These are phyloP conservation scores for Bretschneidera sinensis DNA, from an alignment of 345 rosid genomes.

Conservation along the genomic window DNA sequence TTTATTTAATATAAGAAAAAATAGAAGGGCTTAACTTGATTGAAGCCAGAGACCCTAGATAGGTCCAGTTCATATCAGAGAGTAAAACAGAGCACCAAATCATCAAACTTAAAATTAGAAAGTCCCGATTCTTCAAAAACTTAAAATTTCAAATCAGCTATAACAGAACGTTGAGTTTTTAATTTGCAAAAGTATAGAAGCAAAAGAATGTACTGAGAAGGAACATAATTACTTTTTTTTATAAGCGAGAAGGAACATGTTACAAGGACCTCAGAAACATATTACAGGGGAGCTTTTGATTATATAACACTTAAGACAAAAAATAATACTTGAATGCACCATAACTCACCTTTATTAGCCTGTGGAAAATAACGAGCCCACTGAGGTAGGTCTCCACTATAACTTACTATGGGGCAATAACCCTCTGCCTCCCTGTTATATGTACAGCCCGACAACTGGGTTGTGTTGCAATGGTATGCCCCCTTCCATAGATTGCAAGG, in stretches of 20 bases:
- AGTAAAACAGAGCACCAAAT: neutral
- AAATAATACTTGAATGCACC: neutral
- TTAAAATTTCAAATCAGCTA: neutral
- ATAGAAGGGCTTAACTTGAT: too few species aligned
- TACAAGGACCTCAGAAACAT: constrained; percentile 1
- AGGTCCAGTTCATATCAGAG: neutral
- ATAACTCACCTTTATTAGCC: constrained; percentile 75
- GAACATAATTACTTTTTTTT: neutral
- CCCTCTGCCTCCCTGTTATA: constrained; percentile 99
- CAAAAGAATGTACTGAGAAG: neutral
- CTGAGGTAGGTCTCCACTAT: constrained; percentile 86
- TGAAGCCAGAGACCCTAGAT: too few species aligned
- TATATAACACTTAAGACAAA: neutral
- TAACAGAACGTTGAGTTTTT: neutral
- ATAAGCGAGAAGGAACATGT: neutral
- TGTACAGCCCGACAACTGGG: constrained; percentile 94
- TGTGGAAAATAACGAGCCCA: constrained; percentile 99
- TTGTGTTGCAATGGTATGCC: constrained; percentile 88
- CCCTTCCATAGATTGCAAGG: constrained; percentile 98
- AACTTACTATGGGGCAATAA: constrained; percentile 92
- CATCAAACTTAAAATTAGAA: too few species aligned
- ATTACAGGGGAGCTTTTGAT: neutral
- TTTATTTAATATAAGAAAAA: too few species aligned
- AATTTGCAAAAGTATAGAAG: neutral
- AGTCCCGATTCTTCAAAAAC: too few species aligned